Percentiles rank a stretch among this genome's conserved stretches.
phyloP scores from a whole-genome alignment of 805 yeast genomes.

The Hanseniaspora mollemarum region DNA sequence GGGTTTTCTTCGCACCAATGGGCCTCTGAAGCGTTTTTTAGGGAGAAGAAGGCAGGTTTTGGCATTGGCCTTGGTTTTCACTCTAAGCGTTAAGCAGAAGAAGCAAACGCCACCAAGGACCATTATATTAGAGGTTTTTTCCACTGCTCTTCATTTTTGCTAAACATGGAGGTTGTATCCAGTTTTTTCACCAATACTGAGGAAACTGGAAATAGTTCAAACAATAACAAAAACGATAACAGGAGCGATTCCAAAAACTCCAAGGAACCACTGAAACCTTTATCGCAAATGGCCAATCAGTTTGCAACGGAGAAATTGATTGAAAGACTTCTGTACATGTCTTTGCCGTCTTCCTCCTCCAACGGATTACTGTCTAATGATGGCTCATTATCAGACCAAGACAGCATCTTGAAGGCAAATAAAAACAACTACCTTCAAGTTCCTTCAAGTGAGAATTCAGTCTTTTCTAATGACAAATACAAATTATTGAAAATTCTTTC shows the following conservation, averaged over 20 bases:
- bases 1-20: too few species aligned
- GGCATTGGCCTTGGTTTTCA: too few species aligned
- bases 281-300: slow-evolving; percentile 19
- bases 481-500: slow-evolving; percentile 22
- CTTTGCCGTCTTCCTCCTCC: slow-evolving; percentile 52
- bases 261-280: slow-evolving; percentile 10
- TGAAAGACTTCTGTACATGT: slow-evolving; percentile 60
- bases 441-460: slow-evolving; percentile 16
- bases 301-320: slow-evolving; percentile 55
- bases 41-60: too few species aligned
- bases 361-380: slow-evolving; percentile 30
- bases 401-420: slow-evolving; percentile 4
- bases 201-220: neutral
- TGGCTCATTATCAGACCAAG: neutral
- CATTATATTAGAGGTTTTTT: too few species aligned
- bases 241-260: neutral
- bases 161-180: slow-evolving; percentile 15
- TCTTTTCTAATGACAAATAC: slow-evolving; percentile 10
- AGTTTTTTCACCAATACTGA: slow-evolving; percentile 5
- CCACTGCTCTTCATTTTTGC: too few species aligned
- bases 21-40: too few species aligned
- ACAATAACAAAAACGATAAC: neutral
- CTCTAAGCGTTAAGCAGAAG: too few species aligned
- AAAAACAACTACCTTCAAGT: slow-evolving; percentile 11
- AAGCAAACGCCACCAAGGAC: too few species aligned